Conservation (phyloP, 2,329 filamentous ascomycete genomes). For the Verticillium klebahnii region DNA sequence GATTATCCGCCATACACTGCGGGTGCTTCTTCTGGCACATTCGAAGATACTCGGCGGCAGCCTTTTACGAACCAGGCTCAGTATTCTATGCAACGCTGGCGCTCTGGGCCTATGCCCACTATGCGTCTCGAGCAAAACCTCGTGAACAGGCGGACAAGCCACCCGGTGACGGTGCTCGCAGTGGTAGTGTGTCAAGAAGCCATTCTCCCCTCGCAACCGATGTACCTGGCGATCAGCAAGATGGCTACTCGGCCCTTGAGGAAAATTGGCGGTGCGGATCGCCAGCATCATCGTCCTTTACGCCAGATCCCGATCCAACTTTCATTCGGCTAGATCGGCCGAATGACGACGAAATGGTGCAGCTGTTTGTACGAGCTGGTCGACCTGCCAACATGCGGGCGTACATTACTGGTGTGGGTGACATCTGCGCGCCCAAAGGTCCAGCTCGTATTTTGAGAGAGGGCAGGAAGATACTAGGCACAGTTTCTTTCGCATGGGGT, state of each 20-base stretch:
- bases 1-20: background rate
- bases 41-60: background rate
- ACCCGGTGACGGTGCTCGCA: too few relatives aligned
- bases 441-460: background rate
- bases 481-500: background rate
- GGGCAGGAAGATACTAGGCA: background rate
- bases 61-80: background rate
- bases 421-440: background rate
- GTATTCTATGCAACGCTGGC: background rate
- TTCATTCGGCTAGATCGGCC: background rate
- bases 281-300: background rate
- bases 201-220: too few relatives aligned
- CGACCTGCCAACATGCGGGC: background rate
- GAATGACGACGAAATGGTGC: background rate
- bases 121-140: background rate
- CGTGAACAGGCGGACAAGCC: too few relatives aligned
- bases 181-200: too few relatives aligned
- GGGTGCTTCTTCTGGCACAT: background rate
- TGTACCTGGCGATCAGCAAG: too few relatives aligned
- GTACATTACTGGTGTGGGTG: background rate
- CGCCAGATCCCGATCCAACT: background rate
- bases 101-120: background rate
- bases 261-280: too few relatives aligned
- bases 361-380: background rate
- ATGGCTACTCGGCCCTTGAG: too few relatives aligned